These are phyloP conservation scores for Capsicum chinense DNA, from an alignment of 257 asterid species.

Conservation along the genomic window DNA sequence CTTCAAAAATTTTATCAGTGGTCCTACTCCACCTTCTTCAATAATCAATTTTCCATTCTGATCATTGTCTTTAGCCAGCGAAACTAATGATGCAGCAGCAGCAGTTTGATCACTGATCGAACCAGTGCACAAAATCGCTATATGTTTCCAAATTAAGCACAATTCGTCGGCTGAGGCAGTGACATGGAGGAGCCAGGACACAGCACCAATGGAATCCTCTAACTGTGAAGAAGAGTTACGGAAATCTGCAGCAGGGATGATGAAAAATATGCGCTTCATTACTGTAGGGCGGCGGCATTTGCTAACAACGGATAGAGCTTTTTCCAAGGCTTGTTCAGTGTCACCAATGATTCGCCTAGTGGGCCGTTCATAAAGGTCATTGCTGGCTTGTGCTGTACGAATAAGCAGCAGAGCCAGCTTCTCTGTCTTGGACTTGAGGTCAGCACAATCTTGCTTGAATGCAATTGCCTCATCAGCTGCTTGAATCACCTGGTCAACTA, in stretches of 20 bases:
- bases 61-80: too few species aligned
- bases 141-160: slow-evolving; percentile 50
- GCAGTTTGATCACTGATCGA: slow-evolving; percentile 36
- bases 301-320: slow-evolving; percentile 35
- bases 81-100: too few species aligned
- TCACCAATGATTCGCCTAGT: slow-evolving; percentile 46
- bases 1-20: too few species aligned
- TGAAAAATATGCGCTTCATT: slow-evolving; percentile 42
- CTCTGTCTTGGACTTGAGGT: slow-evolving; percentile 42
- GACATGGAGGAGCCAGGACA: slow-evolving; percentile 47
- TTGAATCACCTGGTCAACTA: slow-evolving; percentile 50
- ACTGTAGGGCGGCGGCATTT: slow-evolving; percentile 37
- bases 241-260: slow-evolving; percentile 39
- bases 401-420: slow-evolving; percentile 48
- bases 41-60: too few species aligned
- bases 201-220: slow-evolving; percentile 45
- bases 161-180: slow-evolving; percentile 40
- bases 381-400: slow-evolving; percentile 53
- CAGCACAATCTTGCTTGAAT: slow-evolving; percentile 44
- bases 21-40: too few species aligned
- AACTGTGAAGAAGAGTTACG: slow-evolving; percentile 39
- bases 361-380: slow-evolving; percentile 50
- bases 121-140: slow-evolving; percentile 41
- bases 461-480: slow-evolving; percentile 48
- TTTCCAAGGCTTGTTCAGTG: slow-evolving; percentile 44